phyloP scores from a whole-genome alignment of 495 filamentous ascomycete species.

The Talaromyces wortmannii region DNA sequence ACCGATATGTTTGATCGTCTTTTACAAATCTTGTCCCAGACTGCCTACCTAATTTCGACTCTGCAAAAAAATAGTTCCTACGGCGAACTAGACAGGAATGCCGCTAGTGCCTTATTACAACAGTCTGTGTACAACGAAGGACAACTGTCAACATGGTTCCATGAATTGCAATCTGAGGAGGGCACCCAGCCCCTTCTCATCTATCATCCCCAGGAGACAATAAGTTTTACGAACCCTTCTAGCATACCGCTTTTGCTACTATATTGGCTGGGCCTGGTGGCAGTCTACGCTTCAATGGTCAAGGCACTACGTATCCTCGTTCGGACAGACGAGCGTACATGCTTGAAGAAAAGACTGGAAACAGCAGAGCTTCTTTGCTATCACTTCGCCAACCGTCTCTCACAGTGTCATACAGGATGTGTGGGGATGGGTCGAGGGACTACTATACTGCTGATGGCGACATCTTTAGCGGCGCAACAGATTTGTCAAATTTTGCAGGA shows the following conservation, averaged over 20 bases:
- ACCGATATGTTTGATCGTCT: not conserved
- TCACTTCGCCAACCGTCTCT: not conserved
- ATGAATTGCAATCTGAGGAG: not conserved
- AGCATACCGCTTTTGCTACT: not conserved
- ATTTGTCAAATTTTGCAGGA: not conserved
- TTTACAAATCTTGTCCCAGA: not conserved
- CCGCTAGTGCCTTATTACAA: not conserved
- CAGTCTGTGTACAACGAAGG: not conserved
- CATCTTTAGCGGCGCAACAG: not conserved
- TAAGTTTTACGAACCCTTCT: not conserved
- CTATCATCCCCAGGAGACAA: not conserved
- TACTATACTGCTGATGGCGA: not conserved
- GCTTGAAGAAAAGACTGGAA: not conserved
- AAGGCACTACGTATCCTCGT: not conserved
- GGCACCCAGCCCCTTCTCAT: too few relatives aligned
- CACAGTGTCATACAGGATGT: not conserved
- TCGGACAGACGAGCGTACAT: not conserved
- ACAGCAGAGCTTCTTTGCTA: not conserved
- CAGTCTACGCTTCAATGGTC: not conserved
- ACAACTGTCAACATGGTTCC: not conserved
- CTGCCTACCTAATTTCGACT: not conserved
- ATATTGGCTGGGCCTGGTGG: slow-evolving; percentile 4
- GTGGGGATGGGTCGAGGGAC: not conserved
- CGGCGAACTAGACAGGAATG: not conserved
- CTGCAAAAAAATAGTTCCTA: not conserved